phyloP scores from a whole-genome alignment of 2,329 filamentous ascomycete genomes.

The Diaporthe citriasiana region DNA sequence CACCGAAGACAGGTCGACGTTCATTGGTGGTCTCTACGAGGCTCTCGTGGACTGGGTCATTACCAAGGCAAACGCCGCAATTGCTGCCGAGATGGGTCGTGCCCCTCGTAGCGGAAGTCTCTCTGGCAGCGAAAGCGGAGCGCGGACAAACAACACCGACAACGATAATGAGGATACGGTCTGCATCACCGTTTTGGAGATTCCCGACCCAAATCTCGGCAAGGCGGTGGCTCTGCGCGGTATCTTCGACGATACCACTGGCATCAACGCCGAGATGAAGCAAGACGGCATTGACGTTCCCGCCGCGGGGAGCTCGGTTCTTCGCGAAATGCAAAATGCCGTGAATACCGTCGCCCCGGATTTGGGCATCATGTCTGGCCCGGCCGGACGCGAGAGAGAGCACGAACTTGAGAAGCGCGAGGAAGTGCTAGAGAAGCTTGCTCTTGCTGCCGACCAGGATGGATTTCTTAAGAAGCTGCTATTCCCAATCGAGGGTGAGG shows the following conservation, averaged over 20 bases:
- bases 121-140: conserved; percentile 74
- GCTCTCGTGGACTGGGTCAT: conserved; percentile 96
- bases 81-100: conserved; percentile 79
- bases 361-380: conserved; percentile 79
- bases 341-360: conserved; percentile 83
- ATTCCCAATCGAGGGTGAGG: conserved; percentile 82
- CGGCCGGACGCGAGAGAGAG: conserved; percentile 79
- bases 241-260: conserved; percentile 91
- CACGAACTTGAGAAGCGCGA: conserved; percentile 86
- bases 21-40: conserved; percentile 92
- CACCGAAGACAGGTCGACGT: conserved; percentile 84
- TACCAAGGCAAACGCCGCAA: conserved; percentile 86
- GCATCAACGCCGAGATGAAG: conserved; percentile 98
- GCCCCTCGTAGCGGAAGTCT: conserved; percentile 61
- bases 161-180: conserved; percentile 87
- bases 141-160: conserved; percentile 74
- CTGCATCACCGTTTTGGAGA: conserved; percentile 87
- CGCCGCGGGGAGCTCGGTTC: conserved; percentile 81
- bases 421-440: conserved; percentile 87
- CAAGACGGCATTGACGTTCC: conserved; percentile 88
- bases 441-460: conserved; percentile 83
- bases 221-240: conserved; percentile 92
- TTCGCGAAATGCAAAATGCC: conserved; percentile 89
- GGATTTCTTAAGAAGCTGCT: conserved; percentile 86
- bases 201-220: conserved; percentile 83